Evolutionary conservation across 352 stramenopile species (phyloP), one percentile per base, ranked within the genome.

Genomic region (Phytophthora constricta): DNA sequence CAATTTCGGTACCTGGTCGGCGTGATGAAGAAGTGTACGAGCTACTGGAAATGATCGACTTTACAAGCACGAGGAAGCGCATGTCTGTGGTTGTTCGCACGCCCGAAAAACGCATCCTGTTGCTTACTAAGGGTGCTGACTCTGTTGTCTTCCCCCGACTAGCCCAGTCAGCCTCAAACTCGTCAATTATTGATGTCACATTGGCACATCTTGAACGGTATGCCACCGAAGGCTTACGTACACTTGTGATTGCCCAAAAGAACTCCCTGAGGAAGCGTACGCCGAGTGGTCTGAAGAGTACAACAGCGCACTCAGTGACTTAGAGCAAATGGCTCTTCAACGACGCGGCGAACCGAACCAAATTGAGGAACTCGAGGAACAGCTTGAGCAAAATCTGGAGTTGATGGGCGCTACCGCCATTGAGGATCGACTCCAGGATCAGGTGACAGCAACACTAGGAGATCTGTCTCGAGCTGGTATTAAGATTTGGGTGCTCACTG

Each of bases 61-160:
- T 99, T 75, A 98, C 98, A 52, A 98, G 92, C 51, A 91, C 97
- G n/a, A 83, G 97, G 26, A 99, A 99, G 78, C 82, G 98, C 52
- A 99, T 99, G 97, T 99, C 95, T 5, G 96, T 99, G 19, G 74
- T 99, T n/a, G 87, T 99, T 13, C 80, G 95, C 37, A 87, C 82
- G 0, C 79, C 80, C 0, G 84, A 91, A 42, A 79, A 82, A 41
- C 77, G 80, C 9, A 68, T 95, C 2, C 55, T 93, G 66, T 48
- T 95, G 58, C 67, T 95, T 16, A 93, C 84, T 1, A 97, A 97
- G 53, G 91, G 91, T 9, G 87, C 90, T 1, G 90, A 97, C 62
- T 88, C 86, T 2, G 86, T 96, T 17, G 89, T 93, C 43, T 95
- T 92, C 50, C 83, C 83, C 3, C 76, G 85, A 0, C 26, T 95